Conservation (phyloP, 768 basidiomycete genomes). For the Phaeotremella fagi region DNA sequence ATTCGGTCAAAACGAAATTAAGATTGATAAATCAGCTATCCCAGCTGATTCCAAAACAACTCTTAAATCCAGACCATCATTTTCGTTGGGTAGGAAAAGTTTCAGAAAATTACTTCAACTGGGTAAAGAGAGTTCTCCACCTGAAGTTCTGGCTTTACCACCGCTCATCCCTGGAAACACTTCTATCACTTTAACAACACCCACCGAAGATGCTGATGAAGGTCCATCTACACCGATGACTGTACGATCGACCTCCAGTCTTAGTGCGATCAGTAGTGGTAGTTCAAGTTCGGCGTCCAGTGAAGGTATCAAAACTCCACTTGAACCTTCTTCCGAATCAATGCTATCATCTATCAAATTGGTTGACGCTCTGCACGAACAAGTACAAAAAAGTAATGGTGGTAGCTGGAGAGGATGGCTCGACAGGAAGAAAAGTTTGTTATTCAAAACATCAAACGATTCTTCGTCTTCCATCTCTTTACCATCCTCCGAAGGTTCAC, state of each 20-base stretch:
- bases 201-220: constrained; percentile 1
- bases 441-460: not conserved
- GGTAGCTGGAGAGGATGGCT: constrained; percentile 30
- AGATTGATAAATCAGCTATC: not conserved
- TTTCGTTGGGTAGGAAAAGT: constrained; percentile 5
- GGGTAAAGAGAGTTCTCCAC: not conserved
- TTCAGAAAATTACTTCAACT: not conserved
- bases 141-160: not conserved
- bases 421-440: constrained; percentile 14
- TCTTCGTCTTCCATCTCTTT: too few species aligned
- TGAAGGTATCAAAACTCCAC: constrained; percentile 30
- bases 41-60: not conserved
- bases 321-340: constrained; percentile 13
- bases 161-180: not conserved
- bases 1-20: not conserved
- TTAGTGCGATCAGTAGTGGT: constrained; percentile 18
- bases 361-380: constrained; percentile 23
- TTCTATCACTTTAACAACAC: constrained; percentile 3
- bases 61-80: constrained; percentile 1
- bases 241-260: constrained; percentile 21
- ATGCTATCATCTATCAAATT: constrained; percentile 21
- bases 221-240: constrained; percentile 26
- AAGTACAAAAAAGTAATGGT: constrained; percentile 13
- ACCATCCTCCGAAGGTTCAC: too few species aligned
- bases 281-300: constrained; percentile 21